Evolutionary conservation across 495 filamentous ascomycete genomes (phyloP), one percentile per base, ranked within the genome.

Genomic region (Aspergillus taichungensis): DNA sequence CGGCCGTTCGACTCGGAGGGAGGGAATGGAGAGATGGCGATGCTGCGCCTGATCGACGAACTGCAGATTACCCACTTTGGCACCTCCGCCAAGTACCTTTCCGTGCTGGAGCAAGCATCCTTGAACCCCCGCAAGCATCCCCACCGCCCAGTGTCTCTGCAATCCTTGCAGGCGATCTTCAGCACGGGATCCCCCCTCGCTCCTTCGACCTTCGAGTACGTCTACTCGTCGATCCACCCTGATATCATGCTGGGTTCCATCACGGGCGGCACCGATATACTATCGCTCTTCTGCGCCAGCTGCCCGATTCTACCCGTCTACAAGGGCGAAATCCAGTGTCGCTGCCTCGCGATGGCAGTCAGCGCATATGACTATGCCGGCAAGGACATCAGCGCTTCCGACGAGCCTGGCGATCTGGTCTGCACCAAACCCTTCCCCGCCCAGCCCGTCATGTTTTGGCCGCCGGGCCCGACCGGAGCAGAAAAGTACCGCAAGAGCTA

Each of bases 51-150:
- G 9, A 82, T 85, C 45, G 77, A 82, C 24, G 83, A 86, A 57
- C 66, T 86, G 14, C 63, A 73, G 24, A 87, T 95, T 33, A 90
- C 86, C 7, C 90, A 95, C 59, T 95, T 96, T 55, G 89, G 89
- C 40, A 96, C 89, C 11, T 88, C 83, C 11, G 90, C 89, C 9
- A 90, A 91, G 52, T 98, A 96, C 56, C 83, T 98, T 24, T 92
- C 86, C 5, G 68, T 95, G 6, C 75, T 98, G 13, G 92, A 98
- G 57, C 87, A 92, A 40, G 85, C 87, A 35, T 64, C 72, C 8
- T 58, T 92, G 33, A 74, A 74, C 45, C 90, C 88, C 1, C 71
- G 68, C 30, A 55, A 72, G 28, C 68, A 76, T 52, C 62, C 67
- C 0, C 57, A 73, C 18, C 62, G 64, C 5, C 62, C 66, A 3